phyloP scores from a whole-genome alignment of 176 grass and related monocot species.

The Echinochloa phyllopogon region DNA sequence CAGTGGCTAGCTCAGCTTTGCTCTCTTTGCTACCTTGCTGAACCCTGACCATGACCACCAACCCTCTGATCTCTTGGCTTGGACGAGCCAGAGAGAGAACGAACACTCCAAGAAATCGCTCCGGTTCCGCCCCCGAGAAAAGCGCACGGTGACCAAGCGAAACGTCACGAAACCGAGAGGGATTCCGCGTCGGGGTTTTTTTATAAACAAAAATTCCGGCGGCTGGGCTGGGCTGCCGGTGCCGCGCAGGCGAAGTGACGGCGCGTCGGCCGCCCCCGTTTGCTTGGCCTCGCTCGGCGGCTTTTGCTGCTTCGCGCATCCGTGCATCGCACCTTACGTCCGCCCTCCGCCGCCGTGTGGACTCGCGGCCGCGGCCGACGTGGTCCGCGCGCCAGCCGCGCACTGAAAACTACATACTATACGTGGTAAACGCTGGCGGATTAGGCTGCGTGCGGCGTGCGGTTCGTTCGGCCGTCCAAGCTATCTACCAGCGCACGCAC shows the following conservation, averaged over 20 bases:
- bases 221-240: too few relatives aligned
- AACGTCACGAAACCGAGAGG: background rate
- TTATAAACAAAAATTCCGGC: background rate
- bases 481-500: background rate
- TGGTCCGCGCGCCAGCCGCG: conserved; percentile 20
- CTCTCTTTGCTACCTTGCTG: background rate
- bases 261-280: background rate
- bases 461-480: background rate
- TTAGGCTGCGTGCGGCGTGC: background rate
- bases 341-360: conserved; percentile 6
- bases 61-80: background rate
- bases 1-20: background rate
- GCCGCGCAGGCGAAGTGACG: conserved; percentile 12
- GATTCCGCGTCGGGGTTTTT: background rate
- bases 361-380: background rate
- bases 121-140: conserved; percentile 39
- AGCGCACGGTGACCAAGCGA: too few relatives aligned
- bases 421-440: background rate
- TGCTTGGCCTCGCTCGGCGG: conserved; percentile 8
- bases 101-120: conserved; percentile 23
- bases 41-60: background rate
- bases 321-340: conserved; percentile 41
- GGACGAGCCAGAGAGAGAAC: background rate
- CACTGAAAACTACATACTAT: background rate
- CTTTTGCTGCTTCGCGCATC: conserved; percentile 24